These are phyloP conservation scores for Trypanosomatidae sp. DNA, from an alignment of 208 protist species.

Conservation along the genomic window DNA sequence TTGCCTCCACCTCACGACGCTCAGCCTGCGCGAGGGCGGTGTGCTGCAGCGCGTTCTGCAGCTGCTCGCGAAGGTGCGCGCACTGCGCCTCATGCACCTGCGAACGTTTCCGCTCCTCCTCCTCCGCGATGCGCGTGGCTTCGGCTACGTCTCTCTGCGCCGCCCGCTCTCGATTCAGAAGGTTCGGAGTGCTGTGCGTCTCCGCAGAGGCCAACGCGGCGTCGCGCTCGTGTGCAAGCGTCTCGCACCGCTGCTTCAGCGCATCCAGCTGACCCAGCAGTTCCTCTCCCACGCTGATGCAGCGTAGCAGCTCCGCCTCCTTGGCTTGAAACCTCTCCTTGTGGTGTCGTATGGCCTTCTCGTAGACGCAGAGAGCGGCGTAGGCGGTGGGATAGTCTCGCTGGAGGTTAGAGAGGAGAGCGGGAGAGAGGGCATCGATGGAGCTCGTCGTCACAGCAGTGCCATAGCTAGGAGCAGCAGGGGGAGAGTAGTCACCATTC, in stretches of 20 bases:
- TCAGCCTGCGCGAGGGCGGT: conserved; percentile 9
- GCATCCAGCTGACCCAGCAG: conserved; percentile 66
- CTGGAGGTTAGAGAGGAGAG: conserved; percentile 15
- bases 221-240: conserved; percentile 58
- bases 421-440: not conserved
- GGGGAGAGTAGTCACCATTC: no score
- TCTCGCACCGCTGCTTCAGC: conserved; percentile 49
- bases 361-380: conserved; percentile 23
- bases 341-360: conserved; percentile 45
- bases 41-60: conserved; percentile 19
- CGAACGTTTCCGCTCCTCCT: conserved; percentile 9
- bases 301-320: conserved; percentile 67
- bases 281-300: conserved; percentile 78
- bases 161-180: conserved; percentile 1
- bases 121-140: not conserved
- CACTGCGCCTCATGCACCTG: conserved; percentile 22
- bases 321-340: conserved; percentile 54
- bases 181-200: not conserved
- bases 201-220: conserved; percentile 12
- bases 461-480: no score
- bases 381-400: conserved; percentile 27
- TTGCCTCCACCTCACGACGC: conserved; percentile 10
- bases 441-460: not conserved
- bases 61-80: conserved; percentile 14
- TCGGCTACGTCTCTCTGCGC: no score